Base-by-base conservation (phyloP, 768 basidiomycete genomes). In the Suillus americanus region DNA sequence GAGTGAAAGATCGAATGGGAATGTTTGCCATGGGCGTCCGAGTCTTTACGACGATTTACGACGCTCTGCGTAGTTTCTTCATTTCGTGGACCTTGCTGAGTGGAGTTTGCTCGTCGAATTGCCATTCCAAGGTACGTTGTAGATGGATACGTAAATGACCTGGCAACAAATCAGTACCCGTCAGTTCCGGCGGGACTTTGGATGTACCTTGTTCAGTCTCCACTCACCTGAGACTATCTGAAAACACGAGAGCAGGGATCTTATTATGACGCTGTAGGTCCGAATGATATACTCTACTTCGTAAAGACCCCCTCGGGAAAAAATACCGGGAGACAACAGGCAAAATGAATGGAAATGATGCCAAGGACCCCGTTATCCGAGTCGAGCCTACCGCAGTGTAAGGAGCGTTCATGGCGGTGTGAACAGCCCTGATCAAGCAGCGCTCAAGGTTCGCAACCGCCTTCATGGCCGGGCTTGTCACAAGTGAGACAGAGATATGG, bases 1-100 rank as follows among this genome's bases (percentile, higher is more conserved):
- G 86, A 84, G 71, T 90, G 90, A 70, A 89, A 88, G 67, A 89
- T 72, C 30, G 86, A 85, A 65, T 86, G 86, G 6, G 85, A 83
- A 74, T 90, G 89, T 2, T 76, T 63, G 41, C 64, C 50, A 61
- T 80, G 74, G 16, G 64, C 61, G 46, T 75, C 33, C 33, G 5
- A 6, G 5, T 33, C 71, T 23, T 72, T 70, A 50, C 84, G 79
- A 63, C 80, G 79, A 16, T 69, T 84, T 81, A 51, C 77, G 75
- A 48, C 68, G 50, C 20, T 30, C 40, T 59, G 57, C 7, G 73
- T 72, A 64, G 77, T 73, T 25, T 77, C 72, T 62, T 77, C 64
- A 67, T 70, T 63, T 61, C 72, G 67, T 41, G 68, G 62, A 55
- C 62, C 35, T 51, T 66, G 30, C 59, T 30, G 61, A 1, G 69